phyloP scores from a whole-genome alignment of 441 rosid genomes.

The Syzygium malaccense region DNA sequence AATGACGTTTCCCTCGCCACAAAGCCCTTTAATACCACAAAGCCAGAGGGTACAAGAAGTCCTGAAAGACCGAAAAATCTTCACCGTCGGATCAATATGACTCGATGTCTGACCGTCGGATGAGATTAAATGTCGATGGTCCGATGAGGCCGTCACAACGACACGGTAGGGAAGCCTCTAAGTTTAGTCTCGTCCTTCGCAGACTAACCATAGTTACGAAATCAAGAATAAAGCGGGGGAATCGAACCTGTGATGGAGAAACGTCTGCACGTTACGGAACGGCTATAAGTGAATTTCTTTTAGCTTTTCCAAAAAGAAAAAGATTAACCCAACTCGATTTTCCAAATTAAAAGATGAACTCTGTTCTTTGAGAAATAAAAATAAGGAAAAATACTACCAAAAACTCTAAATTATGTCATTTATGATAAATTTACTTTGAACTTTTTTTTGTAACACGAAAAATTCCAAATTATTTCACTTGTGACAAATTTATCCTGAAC shows the following conservation, averaged over 20 bases:
- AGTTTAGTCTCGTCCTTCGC: no score
- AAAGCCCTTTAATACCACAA: not conserved
- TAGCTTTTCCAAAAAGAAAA: not conserved
- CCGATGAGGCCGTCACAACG: fast-evolving
- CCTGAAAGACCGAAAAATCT: fast-evolving
- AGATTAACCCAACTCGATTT: not conserved
- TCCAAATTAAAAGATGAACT: not conserved
- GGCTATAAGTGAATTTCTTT: not conserved
- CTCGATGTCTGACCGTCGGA: not conserved
- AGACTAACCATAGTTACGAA: no score
- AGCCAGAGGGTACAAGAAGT: not conserved
- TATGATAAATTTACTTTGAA: no score
- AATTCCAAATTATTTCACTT: no score
- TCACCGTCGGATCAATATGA: not conserved
- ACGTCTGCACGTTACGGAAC: not conserved
- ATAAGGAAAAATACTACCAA: no score
- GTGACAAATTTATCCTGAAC: no score
- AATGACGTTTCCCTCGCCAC: not conserved
- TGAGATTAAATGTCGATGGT: not conserved
- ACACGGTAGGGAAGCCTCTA: no score
- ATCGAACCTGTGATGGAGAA: fast-evolving
- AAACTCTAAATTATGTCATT: no score
- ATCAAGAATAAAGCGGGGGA: not conserved
- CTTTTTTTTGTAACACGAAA: no score
- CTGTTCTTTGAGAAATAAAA: not conserved